Conservation (phyloP, 2,329 filamentous ascomycete genomes). For the Monilinia polystroma region DNA sequence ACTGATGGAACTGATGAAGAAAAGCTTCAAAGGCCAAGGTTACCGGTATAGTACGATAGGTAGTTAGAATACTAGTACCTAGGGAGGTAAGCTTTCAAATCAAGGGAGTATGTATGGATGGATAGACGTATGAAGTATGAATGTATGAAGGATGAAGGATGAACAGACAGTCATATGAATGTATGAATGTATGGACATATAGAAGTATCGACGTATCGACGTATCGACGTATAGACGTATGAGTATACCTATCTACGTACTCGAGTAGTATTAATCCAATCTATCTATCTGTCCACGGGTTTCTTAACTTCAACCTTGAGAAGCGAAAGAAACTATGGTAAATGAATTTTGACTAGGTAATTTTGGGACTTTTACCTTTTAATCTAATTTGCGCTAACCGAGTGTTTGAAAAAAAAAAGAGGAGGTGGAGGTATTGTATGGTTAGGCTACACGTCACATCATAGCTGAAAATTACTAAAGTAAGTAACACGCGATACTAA, state of each 20-base stretch:
- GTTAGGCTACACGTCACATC: conserved; percentile 9
- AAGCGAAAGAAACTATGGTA: conserved; percentile 8
- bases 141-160: no score
- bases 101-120: not conserved
- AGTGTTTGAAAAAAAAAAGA: conserved; percentile 5
- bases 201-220: no score
- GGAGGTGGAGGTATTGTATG: not conserved
- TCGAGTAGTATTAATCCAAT: no score
- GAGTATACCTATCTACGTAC: no score
- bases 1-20: no score
- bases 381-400: conserved; percentile 8
- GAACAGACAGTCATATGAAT: no score
- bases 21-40: not conserved
- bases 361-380: conserved; percentile 9
- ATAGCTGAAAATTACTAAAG: not conserved
- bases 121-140: no score
- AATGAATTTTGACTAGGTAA: not conserved
- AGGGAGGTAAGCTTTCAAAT: no score
- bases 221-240: no score
- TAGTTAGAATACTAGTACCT: no score
- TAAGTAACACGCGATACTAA: not conserved
- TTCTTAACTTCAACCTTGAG: not conserved
- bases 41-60: no score
- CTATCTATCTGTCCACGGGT: not conserved
- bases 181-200: no score